A percentile compares a stretch with the other conserved stretches of the same genome.
These are phyloP conservation scores for Ceratocystis colombiana DNA, from an alignment of 2,329 filamentous ascomycete genomes.

Conservation along the genomic window DNA sequence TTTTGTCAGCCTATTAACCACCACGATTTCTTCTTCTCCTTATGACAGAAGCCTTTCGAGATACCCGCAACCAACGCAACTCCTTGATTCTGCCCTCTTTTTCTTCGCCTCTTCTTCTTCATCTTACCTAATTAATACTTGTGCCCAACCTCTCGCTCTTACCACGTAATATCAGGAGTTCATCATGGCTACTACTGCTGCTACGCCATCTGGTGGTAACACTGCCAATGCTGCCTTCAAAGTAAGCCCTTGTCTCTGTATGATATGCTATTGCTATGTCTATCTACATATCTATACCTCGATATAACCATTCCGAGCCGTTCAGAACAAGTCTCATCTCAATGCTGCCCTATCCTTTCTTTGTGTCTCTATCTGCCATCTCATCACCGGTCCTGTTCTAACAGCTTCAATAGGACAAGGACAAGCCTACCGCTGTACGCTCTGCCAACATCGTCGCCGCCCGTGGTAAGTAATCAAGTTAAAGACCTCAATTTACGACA, in stretches of 20 bases:
- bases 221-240: conserved; percentile 48
- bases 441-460: conserved; percentile 95
- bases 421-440: conserved; percentile 96
- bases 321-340: too few species aligned
- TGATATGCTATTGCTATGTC: neutral
- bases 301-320: too few species aligned
- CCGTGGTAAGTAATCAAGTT: conserved; percentile 53
- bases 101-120: conserved; percentile 13
- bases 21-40: conserved; percentile 22
- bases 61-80: conserved; percentile 27
- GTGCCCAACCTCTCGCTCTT: neutral
- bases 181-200: conserved; percentile 25
- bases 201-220: conserved; percentile 30
- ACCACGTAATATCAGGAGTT: neutral
- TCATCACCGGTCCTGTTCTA: conserved; percentile 27
- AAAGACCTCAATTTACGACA: neutral
- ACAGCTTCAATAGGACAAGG: conserved; percentile 57
- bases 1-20: conserved; percentile 10
- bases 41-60: conserved; percentile 29
- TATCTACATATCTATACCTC: too few species aligned
- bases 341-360: too few species aligned
- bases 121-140: neutral
- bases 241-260: conserved; percentile 34
- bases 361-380: too few species aligned
- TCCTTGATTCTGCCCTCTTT: neutral